Evolutionary conservation across 345 rosid genomes (phyloP), one percentile per base, ranked within the genome.

Genomic region (Hibiscus trionum): DNA sequence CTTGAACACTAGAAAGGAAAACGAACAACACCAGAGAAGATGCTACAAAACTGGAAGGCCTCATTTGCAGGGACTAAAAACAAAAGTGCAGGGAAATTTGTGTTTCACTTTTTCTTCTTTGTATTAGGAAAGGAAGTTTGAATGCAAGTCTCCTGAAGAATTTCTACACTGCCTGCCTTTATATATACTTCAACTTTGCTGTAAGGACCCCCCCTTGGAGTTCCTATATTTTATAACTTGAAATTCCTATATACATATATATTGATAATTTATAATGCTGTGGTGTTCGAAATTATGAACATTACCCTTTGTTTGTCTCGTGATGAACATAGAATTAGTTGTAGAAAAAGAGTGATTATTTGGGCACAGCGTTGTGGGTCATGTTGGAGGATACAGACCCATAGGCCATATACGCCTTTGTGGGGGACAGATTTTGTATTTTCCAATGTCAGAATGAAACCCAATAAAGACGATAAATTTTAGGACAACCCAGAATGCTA

Each of bases 201-300:
- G 73, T 53, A 55, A 24, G 64, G 63, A 24, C 65, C 73, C 64
- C 73, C 64, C 57, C 64, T 37, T 57, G 7, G 3, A 35, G 11
- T 35, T 70, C 17, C 37, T 7, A 33, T 26, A 24, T 67, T 42
- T 2, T 8, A 11, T 11, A 12, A 47, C 16, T 47, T 67, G 3
- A 46, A 68, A 37, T 12, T 47, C 16, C 11, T 4, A 47, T 2
- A 15, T 49, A 39, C 10, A 39, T 39, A 39, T 39, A 39, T 7
- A 7, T 39, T 6, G 8, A 39, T 39, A 39, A 39, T 42, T 42
- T 42, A 9, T 39, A 39, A 0, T 50, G 56, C 19, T 50, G n/a
- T 16, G 1, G 19, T 16, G 8, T 16, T 50, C 17, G 1, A 50
- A 50, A 50, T 50, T 50, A 52, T 3, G 2, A n/a, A 16, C 56